Evolutionary conservation across 2,329 filamentous ascomycete genomes (phyloP).

Genomic region (Hymenoscyphus fructigenus): DNA sequence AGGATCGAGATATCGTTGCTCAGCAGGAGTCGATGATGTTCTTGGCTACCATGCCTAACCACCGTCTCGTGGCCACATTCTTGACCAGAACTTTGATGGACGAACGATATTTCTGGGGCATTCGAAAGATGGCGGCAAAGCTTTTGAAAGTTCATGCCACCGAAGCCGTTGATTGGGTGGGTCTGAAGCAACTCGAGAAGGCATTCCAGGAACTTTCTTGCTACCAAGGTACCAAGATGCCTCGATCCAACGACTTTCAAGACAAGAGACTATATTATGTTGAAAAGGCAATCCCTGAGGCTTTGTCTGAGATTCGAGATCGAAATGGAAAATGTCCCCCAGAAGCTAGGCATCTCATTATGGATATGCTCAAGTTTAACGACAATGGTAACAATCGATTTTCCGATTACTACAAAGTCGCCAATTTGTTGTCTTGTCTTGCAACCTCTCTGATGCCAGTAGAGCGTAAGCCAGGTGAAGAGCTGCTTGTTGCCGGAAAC

Average conservation of each 20-base stretch:
- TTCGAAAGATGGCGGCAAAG: constrained; percentile 80
- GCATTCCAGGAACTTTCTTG: constrained; percentile 89
- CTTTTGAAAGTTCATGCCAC: constrained; percentile 76
- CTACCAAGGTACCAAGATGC: constrained; percentile 73
- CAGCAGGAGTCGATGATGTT: constrained; percentile 75
- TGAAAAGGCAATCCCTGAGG: constrained; percentile 77
- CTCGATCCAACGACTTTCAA: constrained; percentile 85
- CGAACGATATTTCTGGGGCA: constrained; percentile 87
- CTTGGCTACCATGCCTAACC: constrained; percentile 64
- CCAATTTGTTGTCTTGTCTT: constrained; percentile 68
- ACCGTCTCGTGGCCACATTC: constrained; percentile 84
- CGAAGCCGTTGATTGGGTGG: constrained; percentile 70
- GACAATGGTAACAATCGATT: constrained; percentile 89
- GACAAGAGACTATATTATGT: constrained; percentile 84
- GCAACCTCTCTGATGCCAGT: constrained; percentile 56
- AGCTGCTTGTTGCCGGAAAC: constrained; percentile 7
- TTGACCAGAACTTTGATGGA: constrained; percentile 89
- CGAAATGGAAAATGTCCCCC: constrained; percentile 73
- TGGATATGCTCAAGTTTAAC: constrained; percentile 89
- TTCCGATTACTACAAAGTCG: constrained; percentile 88
- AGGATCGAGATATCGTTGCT: constrained; percentile 96
- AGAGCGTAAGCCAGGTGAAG: neutral
- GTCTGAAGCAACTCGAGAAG: constrained; percentile 79
- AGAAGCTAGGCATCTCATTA: constrained; percentile 76
- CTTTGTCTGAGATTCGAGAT: constrained; percentile 77